Percentiles rank a stretch among this genome's conserved stretches.
Evolutionary conservation across 2,329 filamentous ascomycete species (phyloP).

Genomic region (Amauroascus verrucosus): DNA sequence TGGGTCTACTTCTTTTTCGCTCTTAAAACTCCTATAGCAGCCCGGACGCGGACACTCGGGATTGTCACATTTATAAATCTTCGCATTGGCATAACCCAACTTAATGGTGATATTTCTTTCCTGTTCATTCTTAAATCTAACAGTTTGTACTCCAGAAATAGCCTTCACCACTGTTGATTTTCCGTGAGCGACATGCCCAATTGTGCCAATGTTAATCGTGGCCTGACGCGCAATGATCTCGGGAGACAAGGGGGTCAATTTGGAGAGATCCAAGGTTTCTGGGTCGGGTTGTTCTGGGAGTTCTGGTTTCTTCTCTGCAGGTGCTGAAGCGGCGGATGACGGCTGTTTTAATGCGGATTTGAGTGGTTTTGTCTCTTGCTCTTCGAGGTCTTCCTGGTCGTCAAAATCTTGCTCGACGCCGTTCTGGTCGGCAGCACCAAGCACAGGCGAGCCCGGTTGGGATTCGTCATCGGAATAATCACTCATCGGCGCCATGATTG

Average conservation of each 20-base stretch:
- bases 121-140: slow-evolving; percentile 98
- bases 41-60: slow-evolving; percentile 79
- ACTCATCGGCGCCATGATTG: slow-evolving; percentile 46
- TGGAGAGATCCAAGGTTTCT: slow-evolving; percentile 71
- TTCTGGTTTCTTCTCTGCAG: slow-evolving; percentile 51
- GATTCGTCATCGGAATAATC: slow-evolving; percentile 47
- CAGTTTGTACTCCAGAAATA: slow-evolving; percentile 96
- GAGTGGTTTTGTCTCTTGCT: slow-evolving; percentile 52
- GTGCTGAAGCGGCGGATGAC: slow-evolving; percentile 27
- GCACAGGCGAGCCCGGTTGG: slow-evolving; percentile 45
- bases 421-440: slow-evolving; percentile 37
- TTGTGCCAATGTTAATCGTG: slow-evolving; percentile 97
- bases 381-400: slow-evolving; percentile 54
- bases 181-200: slow-evolving; percentile 96
- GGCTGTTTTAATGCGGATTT: slow-evolving; percentile 84
- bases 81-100: slow-evolving; percentile 97
- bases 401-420: slow-evolving; percentile 57
- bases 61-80: slow-evolving; percentile 98
- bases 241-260: slow-evolving; percentile 73
- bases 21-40: slow-evolving; percentile 96
- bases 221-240: slow-evolving; percentile 97
- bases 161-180: slow-evolving; percentile 99
- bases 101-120: slow-evolving; percentile 99
- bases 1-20: slow-evolving; percentile 96
- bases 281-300: slow-evolving; percentile 90